phyloP scores from a whole-genome alignment of 768 basidiomycete genomes.

The Asterophora lycoperdoides region DNA sequence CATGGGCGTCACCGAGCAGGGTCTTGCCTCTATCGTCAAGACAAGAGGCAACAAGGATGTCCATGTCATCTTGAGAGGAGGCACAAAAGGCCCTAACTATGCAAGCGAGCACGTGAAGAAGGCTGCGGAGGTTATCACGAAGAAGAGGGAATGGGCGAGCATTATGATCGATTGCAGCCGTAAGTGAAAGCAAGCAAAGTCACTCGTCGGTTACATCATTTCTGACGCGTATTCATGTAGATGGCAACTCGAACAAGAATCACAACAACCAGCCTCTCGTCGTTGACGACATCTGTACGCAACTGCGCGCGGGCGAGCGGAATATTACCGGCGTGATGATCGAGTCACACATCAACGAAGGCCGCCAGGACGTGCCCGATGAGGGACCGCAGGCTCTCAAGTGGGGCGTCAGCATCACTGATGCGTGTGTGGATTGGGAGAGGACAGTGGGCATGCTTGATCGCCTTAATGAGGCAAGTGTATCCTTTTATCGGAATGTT shows the following conservation, averaged over 20 bases:
- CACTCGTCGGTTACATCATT: background rate
- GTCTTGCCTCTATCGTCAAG: conserved; percentile 93
- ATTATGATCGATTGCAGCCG: conserved; percentile 89
- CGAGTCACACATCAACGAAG: conserved; percentile 90
- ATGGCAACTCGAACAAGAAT: conserved; percentile 96
- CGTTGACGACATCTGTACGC: conserved; percentile 62
- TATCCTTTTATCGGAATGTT: no score
- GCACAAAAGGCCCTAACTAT: conserved; percentile 88
- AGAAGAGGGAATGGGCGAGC: conserved; percentile 59
- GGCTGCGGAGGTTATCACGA: conserved; percentile 59
- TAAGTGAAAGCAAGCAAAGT: conserved; percentile 41
- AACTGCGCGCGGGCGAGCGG: conserved; percentile 65
- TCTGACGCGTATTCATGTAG: conserved; percentile 30
- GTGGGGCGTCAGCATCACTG: conserved; percentile 84
- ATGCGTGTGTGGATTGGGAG: conserved; percentile 88
- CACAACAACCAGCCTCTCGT: conserved; percentile 90
- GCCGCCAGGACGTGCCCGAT: conserved; percentile 83
- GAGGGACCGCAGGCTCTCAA: conserved; percentile 66
- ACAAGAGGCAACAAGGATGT: conserved; percentile 83
- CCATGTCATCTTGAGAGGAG: conserved; percentile 95
- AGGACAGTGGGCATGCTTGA: conserved; percentile 73
- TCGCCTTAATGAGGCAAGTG: conserved; percentile 52
- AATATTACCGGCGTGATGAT: conserved; percentile 95
- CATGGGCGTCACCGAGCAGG: conserved; percentile 87
- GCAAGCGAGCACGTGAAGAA: conserved; percentile 64